Percentiles rank a stretch among this genome's conserved stretches.
Conservation (phyloP, 2,329 filamentous ascomycete genomes). For the Trichoderma koningii region DNA sequence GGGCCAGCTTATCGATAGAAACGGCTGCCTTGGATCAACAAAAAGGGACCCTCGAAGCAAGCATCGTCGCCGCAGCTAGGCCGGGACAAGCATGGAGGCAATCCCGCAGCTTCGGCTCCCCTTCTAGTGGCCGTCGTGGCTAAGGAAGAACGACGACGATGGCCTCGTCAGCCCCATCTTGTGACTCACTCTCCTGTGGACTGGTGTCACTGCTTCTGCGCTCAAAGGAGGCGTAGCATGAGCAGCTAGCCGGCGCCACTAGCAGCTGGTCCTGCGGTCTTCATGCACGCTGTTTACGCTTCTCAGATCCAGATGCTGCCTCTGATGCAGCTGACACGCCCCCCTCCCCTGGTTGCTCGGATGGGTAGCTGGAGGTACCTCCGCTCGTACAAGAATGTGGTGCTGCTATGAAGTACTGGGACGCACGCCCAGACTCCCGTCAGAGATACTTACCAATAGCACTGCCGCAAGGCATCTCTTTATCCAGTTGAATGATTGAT, state of each 20-base stretch:
- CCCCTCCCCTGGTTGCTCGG: background rate
- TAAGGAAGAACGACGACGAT: background rate
- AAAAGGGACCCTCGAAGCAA: background rate
- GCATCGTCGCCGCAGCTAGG: constrained; percentile 3
- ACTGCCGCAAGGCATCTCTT: background rate
- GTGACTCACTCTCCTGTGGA: constrained; percentile 26
- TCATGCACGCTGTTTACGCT: constrained; percentile 23
- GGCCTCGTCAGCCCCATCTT: constrained; percentile 26
- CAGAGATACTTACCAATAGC: background rate
- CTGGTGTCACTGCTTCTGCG: background rate
- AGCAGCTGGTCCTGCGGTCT: constrained; percentile 5
- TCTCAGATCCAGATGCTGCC: constrained; percentile 24
- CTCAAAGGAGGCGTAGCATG: constrained; percentile 19
- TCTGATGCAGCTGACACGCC: background rate
- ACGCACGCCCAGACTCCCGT: background rate
- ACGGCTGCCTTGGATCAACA: background rate
- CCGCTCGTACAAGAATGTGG: too few relatives aligned
- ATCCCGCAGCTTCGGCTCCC: constrained; percentile 23
- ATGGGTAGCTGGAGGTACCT: too few relatives aligned
- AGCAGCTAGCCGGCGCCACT: background rate
- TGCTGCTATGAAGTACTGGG: too few relatives aligned
- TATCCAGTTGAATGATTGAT: background rate
- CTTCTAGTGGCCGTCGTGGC: constrained; percentile 23
- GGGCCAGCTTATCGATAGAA: constrained; percentile 22
- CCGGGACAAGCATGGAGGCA: constrained; percentile 11